phyloP scores from a whole-genome alignment of 768 basidiomycete species.

The Auricularia sp. region DNA sequence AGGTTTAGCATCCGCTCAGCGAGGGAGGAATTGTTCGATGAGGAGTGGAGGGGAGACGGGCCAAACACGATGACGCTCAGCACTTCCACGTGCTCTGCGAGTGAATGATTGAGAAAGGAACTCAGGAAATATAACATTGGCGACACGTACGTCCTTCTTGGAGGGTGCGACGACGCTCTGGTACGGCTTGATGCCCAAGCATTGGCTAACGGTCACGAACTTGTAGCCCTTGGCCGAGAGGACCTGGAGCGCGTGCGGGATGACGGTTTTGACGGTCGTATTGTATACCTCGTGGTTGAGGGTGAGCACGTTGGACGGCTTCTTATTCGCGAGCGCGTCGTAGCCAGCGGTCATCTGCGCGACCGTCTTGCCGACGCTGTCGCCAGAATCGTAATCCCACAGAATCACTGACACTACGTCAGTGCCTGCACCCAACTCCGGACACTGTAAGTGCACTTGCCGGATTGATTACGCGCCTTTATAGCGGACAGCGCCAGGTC shows the following conservation, averaged over 20 bases:
- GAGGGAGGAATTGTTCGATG: too few relatives aligned
- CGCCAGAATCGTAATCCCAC: conserved; percentile 15
- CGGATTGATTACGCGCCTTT: conserved; percentile 11
- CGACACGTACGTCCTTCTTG: neutral
- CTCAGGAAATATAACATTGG: neutral
- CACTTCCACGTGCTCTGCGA: neutral
- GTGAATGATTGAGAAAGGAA: neutral
- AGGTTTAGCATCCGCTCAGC: too few relatives aligned
- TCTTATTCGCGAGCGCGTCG: conserved; percentile 5
- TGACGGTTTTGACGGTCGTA: conserved; percentile 12
- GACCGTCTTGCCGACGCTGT: conserved; percentile 10
- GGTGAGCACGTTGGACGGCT: conserved; percentile 13
- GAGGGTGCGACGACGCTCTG: neutral
- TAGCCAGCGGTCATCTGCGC: conserved; percentile 8
- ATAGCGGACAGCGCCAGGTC: conserved; percentile 26
- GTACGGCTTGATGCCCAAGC: conserved; percentile 10
- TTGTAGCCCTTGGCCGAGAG: conserved; percentile 14
- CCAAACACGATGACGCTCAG: neutral
- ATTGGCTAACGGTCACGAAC: conserved; percentile 18
- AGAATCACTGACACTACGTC: conserved; percentile 5
- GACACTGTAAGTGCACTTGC: neutral
- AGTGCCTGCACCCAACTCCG: too few relatives aligned
- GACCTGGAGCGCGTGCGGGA: conserved; percentile 15
- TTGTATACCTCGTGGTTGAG: conserved; percentile 18
- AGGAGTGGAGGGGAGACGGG: too few relatives aligned